Evolutionary conservation across 495 filamentous ascomycete genomes (phyloP).

Genomic region (Talaromyces proteolyticus): DNA sequence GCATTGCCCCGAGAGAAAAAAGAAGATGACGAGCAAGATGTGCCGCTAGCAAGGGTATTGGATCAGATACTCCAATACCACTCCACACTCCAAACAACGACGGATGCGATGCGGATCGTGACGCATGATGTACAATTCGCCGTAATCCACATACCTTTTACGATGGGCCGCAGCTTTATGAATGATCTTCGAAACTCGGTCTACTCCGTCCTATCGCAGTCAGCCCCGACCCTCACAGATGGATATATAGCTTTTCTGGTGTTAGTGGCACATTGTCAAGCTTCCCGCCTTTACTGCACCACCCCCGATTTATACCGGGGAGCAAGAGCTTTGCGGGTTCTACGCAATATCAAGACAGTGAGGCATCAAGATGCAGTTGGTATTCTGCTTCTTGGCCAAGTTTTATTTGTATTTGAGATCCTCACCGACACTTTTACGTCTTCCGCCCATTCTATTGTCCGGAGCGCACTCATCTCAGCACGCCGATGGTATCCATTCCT

Average conservation of each 20-base stretch:
- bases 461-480: constrained; percentile 18
- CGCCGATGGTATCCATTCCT: constrained; percentile 19
- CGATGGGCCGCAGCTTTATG: too few species aligned
- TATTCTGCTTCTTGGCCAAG: constrained; percentile 21
- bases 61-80: constrained; percentile 15
- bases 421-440: constrained; percentile 19
- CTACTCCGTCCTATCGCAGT: too few species aligned
- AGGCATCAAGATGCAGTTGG: constrained; percentile 19
- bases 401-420: constrained; percentile 24
- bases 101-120: constrained; percentile 20
- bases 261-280: too few species aligned
- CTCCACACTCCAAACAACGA: constrained; percentile 12
- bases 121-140: constrained; percentile 17
- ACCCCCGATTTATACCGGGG: too few species aligned
- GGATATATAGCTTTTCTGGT: too few species aligned
- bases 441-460: constrained; percentile 20
- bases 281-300: too few species aligned
- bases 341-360: constrained; percentile 15
- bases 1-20: not conserved
- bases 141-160: constrained; percentile 19
- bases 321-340: constrained; percentile 17
- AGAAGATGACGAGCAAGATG: not conserved
- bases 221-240: too few species aligned
- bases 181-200: too few species aligned
- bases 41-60: constrained; percentile 7